Percentiles rank a stretch among this genome's conserved stretches.
phyloP scores from a whole-genome alignment of 495 filamentous ascomycete genomes.

The Xylaria scruposa region DNA sequence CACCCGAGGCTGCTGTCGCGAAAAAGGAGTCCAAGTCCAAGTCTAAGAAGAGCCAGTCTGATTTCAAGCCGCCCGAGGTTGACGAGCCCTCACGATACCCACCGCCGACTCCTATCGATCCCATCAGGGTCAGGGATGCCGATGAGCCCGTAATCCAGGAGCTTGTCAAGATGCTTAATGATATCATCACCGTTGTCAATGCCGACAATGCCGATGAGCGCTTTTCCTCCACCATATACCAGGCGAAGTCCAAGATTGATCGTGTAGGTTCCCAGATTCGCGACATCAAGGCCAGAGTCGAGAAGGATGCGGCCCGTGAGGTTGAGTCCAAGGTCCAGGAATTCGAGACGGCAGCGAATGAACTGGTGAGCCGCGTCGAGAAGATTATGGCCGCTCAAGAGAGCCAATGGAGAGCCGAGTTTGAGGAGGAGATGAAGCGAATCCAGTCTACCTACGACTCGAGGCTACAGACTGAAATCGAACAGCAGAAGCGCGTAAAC shows the following conservation, averaged over 20 bases:
- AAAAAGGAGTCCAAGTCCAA: conserved; percentile 24
- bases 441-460: conserved; percentile 76
- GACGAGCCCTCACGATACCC: conserved; percentile 65
- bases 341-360: conserved; percentile 58
- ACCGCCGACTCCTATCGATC: conserved; percentile 72
- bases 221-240: conserved; percentile 75
- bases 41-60: conserved; percentile 21
- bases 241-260: conserved; percentile 83
- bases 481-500: conserved; percentile 72
- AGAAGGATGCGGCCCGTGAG: conserved; percentile 76
- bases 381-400: conserved; percentile 76
- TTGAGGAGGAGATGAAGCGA: conserved; percentile 84
- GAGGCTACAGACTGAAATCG: conserved; percentile 76
- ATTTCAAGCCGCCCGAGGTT: conserved; percentile 60
- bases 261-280: conserved; percentile 77
- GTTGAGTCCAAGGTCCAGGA: conserved; percentile 68
- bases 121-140: conserved; percentile 72
- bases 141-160: conserved; percentile 89
- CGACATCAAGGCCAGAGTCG: conserved; percentile 68
- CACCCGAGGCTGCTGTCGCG: conserved; percentile 30
- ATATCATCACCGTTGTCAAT: conserved; percentile 91
- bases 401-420: conserved; percentile 81
- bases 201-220: conserved; percentile 75
- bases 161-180: conserved; percentile 92
- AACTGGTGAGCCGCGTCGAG: conserved; percentile 82